Evolutionary conservation across 305 asterid species (phyloP), one percentile per base, ranked within the genome.

Genomic region (Fraxinus dipetala): DNA sequence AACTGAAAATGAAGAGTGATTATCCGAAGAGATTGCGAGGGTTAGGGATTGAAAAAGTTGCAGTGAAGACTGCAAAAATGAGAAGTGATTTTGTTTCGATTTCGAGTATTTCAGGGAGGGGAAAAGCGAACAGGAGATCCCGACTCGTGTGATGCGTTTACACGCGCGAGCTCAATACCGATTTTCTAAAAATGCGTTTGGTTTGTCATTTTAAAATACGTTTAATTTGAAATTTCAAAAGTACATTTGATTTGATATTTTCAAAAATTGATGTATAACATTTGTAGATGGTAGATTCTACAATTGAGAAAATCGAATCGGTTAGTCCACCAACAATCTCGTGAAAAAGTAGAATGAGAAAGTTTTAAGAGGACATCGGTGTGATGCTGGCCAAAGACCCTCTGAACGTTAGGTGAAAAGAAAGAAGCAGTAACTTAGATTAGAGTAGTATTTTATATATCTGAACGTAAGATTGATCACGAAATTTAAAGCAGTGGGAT

Each of bases 111-210:
- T 72, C 48, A 56, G 65, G 18, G 78, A 77, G 40, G 75, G 74
- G 31, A 70, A 74, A 82, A 81, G 78, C 63, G 77, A 85, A 78
- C 6, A 22, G 69, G 78, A 48, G 78, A 48, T 32, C 79, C 24
- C 59, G 28, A 74, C 81, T 76, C 83, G 81, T 75, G 81, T 24
- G 5, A 31, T 70, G 13, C 9, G 9, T 70, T 70, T 70, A 30
- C 75, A 31, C 43, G 75, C 16, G 43, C 43, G 75, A 70, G 40
- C 75, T 70, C 67, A 56, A 18, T 18, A 2, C 13, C 0, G 28
- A 6, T 56, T 13, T 45, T 45, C 56, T 45, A 45, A 45, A 45
- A 45, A 13, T 6, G n/a, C n/a, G 1, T 45, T 45, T 43, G 54
- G n/a, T 43, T 43, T 9, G 48, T 40, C 48, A 40, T 40, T 43